Conservation (phyloP, 1,284 basidiomycete species). For the Rhizoctonia solani region DNA sequence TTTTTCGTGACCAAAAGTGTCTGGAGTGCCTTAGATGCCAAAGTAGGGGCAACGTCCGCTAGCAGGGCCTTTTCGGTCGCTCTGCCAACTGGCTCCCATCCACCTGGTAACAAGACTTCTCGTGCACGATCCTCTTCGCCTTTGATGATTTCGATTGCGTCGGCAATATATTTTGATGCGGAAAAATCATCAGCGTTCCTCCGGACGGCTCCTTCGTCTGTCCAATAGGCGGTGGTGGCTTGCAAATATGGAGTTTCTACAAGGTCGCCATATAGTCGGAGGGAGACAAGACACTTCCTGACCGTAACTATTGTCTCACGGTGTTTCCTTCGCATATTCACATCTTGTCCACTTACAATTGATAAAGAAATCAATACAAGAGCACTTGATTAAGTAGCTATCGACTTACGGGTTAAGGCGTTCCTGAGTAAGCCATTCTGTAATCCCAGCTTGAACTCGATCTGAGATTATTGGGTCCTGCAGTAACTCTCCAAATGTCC, state of each 20-base stretch:
- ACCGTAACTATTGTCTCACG: slow-evolving; percentile 53
- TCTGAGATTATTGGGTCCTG: slow-evolving; percentile 53
- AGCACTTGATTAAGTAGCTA: slow-evolving; percentile 47
- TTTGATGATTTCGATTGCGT: slow-evolving; percentile 53
- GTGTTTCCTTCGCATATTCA: slow-evolving; percentile 34
- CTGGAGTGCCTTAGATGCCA: slow-evolving; percentile 46
- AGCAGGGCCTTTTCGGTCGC: slow-evolving; percentile 60
- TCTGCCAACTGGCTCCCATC: slow-evolving; percentile 55
- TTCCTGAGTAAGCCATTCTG: slow-evolving; percentile 61
- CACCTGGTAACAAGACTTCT: slow-evolving; percentile 56
- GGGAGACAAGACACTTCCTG: slow-evolving; percentile 57
- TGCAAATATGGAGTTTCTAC: slow-evolving; percentile 59
- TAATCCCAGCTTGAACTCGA: slow-evolving; percentile 55
- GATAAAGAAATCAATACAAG: slow-evolving; percentile 20
- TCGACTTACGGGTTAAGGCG: slow-evolving; percentile 44
- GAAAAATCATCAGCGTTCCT: slow-evolving; percentile 49
- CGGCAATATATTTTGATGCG: slow-evolving; percentile 55
- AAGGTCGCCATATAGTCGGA: slow-evolving; percentile 56
- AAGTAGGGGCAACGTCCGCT: slow-evolving; percentile 44
- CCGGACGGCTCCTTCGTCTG: slow-evolving; percentile 53
- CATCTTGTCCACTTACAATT: slow-evolving; percentile 17
- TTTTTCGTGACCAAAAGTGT: slow-evolving; percentile 63
- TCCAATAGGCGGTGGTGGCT: slow-evolving; percentile 58
- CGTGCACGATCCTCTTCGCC: slow-evolving; percentile 62
- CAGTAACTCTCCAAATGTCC: slow-evolving; percentile 58